A percentile compares a stretch with the other conserved stretches of the same genome.
Evolutionary conservation across 2,329 filamentous ascomycete species (phyloP).

Genomic region (Paracamarosporium sp.): DNA sequence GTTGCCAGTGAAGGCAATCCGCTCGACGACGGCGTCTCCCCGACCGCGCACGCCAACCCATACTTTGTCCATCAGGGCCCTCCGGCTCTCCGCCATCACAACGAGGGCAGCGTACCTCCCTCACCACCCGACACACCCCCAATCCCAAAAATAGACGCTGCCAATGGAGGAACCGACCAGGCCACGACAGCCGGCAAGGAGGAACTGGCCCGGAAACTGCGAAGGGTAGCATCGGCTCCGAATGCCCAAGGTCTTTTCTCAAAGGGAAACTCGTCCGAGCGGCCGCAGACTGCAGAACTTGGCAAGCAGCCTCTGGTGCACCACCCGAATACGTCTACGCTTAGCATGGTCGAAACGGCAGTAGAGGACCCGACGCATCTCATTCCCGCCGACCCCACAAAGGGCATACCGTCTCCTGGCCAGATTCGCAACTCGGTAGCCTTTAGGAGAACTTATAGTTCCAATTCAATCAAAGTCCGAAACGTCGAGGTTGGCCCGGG

Average conservation of each 20-base stretch:
- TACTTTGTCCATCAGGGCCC: slow-evolving; percentile 98
- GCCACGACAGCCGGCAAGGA: slow-evolving; percentile 85
- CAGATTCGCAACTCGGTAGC: slow-evolving; percentile 71
- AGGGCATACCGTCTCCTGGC: slow-evolving; percentile 70
- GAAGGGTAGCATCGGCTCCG: slow-evolving; percentile 92
- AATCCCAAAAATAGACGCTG: slow-evolving; percentile 71
- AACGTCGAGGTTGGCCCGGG: slow-evolving; percentile 94
- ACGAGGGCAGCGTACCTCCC: slow-evolving; percentile 89
- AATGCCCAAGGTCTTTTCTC: slow-evolving; percentile 93
- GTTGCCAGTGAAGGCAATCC: slow-evolving; percentile 92
- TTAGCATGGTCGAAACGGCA: slow-evolving; percentile 61
- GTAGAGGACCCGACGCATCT: slow-evolving; percentile 36
- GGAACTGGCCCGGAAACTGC: slow-evolving; percentile 88
- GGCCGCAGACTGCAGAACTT: slow-evolving; percentile 84
- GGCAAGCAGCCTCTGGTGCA: slow-evolving; percentile 79
- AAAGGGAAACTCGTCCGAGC: slow-evolving; percentile 55
- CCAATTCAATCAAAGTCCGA: slow-evolving; percentile 97
- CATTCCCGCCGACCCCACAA: slow-evolving; percentile 43
- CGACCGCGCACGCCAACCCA: slow-evolving; percentile 92
- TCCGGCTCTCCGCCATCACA: slow-evolving; percentile 90
- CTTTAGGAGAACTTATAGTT: slow-evolving; percentile 96
- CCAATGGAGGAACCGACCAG: slow-evolving; percentile 68
- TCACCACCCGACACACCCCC: slow-evolving; percentile 90
- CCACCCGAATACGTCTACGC: slow-evolving; percentile 58
- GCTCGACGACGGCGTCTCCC: slow-evolving; percentile 86